Conservation (phyloP, 2,329 filamentous ascomycete species). For the Pleurostoma richardsiae region DNA sequence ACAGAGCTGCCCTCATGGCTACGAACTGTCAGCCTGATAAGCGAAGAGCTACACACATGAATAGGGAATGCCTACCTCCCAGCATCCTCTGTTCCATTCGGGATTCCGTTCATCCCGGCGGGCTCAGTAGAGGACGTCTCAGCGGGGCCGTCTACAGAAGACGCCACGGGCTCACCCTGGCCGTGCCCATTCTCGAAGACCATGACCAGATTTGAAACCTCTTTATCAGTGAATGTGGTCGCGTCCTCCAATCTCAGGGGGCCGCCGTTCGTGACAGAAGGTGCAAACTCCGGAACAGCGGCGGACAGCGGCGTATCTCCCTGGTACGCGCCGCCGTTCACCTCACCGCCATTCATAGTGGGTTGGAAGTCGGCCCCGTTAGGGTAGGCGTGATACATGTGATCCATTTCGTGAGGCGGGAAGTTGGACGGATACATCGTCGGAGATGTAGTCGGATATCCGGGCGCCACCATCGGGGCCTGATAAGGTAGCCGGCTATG, state of each 20-base stretch:
- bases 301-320: slow-evolving; percentile 53
- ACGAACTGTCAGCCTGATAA: neutral
- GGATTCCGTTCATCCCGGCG: neutral
- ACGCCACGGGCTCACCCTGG: neutral
- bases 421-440: slow-evolving; percentile 13
- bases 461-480: slow-evolving; percentile 3
- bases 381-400: slow-evolving; percentile 21
- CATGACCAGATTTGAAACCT: slow-evolving; percentile 22
- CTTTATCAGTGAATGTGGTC: slow-evolving; percentile 22
- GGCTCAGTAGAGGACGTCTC: no score
- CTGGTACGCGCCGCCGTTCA: slow-evolving; percentile 32
- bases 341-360: slow-evolving; percentile 22
- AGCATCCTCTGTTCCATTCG: neutral
- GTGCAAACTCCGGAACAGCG: slow-evolving; percentile 59
- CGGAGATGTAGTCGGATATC: slow-evolving; percentile 17
- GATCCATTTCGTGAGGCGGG: slow-evolving; percentile 18
- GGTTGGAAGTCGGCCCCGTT: slow-evolving; percentile 21
- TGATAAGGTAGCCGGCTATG: slow-evolving; percentile 11
- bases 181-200: slow-evolving; percentile 8
- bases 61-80: neutral
- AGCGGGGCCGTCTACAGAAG: neutral
- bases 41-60: no score
- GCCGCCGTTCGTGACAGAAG: slow-evolving; percentile 17
- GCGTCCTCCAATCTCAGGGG: slow-evolving; percentile 21
- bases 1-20: neutral